Percentiles rank a stretch among this genome's conserved stretches.
Conservation (phyloP, 1,284 basidiomycete species). For the Cerioporus squamosus region DNA sequence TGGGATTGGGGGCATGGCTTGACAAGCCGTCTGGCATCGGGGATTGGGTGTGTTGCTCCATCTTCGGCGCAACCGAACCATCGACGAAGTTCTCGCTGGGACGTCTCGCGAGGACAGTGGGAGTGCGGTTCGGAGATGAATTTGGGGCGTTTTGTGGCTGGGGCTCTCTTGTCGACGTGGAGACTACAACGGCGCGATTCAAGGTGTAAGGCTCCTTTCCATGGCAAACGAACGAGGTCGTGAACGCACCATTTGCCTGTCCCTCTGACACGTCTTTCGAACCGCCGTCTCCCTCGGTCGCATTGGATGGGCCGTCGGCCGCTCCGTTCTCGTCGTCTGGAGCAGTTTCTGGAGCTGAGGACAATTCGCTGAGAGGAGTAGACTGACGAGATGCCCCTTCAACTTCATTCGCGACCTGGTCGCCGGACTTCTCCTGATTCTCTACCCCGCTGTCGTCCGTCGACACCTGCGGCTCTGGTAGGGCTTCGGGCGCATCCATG, state of each 20-base stretch:
- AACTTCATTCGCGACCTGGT: conserved; percentile 26
- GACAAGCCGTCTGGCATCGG: conserved; percentile 13
- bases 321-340: conserved; percentile 31
- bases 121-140: not conserved
- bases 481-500: conserved; percentile 24
- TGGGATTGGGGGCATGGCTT: conserved; percentile 20
- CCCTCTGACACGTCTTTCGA: conserved; percentile 16
- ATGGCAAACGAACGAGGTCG: not conserved
- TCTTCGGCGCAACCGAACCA: not conserved
- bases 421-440: conserved; percentile 7
- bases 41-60: not conserved
- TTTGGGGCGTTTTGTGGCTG: not conserved
- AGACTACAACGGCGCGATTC: not conserved
- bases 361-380: conserved; percentile 73
- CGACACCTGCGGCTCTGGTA: conserved; percentile 13
- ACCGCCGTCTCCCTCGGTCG: conserved; percentile 31
- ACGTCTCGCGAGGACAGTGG: not conserved
- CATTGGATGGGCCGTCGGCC: conserved; percentile 35
- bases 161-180: conserved; percentile 3
- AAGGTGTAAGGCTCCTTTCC: not conserved
- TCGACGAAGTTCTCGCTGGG: conserved; percentile 3
- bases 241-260: not conserved
- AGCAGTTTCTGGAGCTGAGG: conserved; percentile 55
- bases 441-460: conserved; percentile 1
- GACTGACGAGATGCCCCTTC: conserved; percentile 52